Base-by-base conservation (phyloP, 441 rosid genomes). In the Iberis amara region DNA sequence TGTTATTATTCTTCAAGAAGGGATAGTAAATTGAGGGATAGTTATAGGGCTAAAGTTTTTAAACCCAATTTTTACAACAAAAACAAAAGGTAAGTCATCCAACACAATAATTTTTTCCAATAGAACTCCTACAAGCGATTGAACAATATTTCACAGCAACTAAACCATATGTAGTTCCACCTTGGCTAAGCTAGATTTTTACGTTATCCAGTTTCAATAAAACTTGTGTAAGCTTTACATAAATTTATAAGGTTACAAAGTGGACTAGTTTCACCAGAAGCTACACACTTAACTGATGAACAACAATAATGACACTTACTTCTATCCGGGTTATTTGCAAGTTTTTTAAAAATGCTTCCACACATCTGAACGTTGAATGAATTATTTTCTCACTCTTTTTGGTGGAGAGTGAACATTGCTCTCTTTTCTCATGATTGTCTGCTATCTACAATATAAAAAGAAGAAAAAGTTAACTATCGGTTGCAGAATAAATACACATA, bases 91-190 rank as follows among this genome's bases (percentile, higher is more conserved):
- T 1, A 47, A 4, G 24, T 47, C 26, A 31, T 47, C 52, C 11
- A 47, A 8, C 52, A 47, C 24, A 13, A 30, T 47, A 38, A 47
- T 47, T 14, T 47, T n/a, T 47, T 0, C 11, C 38, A 30, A 47
- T 4, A 12, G 38, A 7, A 47, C 38, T 47, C 12, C 12, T 13
- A 47, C 38, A 47, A 8, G 11, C 24, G 14, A 30, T 3, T 8
- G 11, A 24, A 5, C 38, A 47, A 28, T 30, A 47, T 47, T 8
- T 30, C 21, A 47, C 11, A 30, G 11, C 11, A 30, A 2, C 38
- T 13, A 47, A 47, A 27, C 26, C 24, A 46, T 21, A 36, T 4
- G 2, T 18, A 18, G 18, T 11, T 30, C 12, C 21, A 18, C 3
- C 4, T 33, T 33, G n/a, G 38, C 10, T 8, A 9, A 33, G 38